phyloP scores from a whole-genome alignment of 139 green algal species.

The Chlamydomonas eustigma region DNA sequence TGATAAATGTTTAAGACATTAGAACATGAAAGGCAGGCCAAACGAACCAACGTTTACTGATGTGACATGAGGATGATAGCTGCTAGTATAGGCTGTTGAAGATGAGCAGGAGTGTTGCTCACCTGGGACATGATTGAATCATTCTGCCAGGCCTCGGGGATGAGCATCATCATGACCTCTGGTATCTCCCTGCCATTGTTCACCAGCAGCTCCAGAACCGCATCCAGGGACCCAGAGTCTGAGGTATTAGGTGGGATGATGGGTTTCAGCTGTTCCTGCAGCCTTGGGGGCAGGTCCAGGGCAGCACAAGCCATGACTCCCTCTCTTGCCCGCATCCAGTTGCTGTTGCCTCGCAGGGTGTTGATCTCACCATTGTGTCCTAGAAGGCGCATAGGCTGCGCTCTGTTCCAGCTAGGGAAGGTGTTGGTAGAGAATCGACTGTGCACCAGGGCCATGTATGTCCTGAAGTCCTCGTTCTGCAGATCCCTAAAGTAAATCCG shows the following conservation, averaged over 20 bases:
- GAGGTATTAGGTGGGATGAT: slow-evolving; percentile 76
- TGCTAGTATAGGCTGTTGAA: too few species aligned
- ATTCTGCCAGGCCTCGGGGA: slow-evolving; percentile 95
- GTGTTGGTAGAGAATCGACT: slow-evolving; percentile 96
- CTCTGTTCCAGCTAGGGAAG: slow-evolving; percentile 88
- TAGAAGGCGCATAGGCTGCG: slow-evolving; percentile 91
- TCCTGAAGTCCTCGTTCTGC: slow-evolving; percentile 66
- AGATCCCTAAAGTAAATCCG: slow-evolving; percentile 83
- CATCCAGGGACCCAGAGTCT: slow-evolving; percentile 86
- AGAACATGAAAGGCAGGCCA: too few species aligned
- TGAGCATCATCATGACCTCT: slow-evolving; percentile 96
- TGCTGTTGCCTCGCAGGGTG: slow-evolving; percentile 64
- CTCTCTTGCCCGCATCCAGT: slow-evolving; percentile 81
- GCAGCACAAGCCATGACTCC: slow-evolving; percentile 72
- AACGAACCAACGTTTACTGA: too few species aligned
- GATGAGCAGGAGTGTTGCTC: too few species aligned
- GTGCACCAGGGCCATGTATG: slow-evolving; percentile 93
- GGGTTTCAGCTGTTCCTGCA: slow-evolving; percentile 56
- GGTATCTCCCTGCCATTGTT: slow-evolving; percentile 73
- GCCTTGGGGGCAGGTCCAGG: slow-evolving; percentile 59
- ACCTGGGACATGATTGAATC: slow-evolving; percentile 61
- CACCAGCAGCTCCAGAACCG: slow-evolving; percentile 87
- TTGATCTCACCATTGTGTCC: slow-evolving; percentile 95
- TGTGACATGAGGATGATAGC: too few species aligned
- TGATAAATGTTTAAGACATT: too few species aligned